A percentile compares a stretch with the other conserved stretches of the same genome.
Conservation (phyloP, 495 filamentous ascomycete species). For the Aspergillus homomorphus region DNA sequence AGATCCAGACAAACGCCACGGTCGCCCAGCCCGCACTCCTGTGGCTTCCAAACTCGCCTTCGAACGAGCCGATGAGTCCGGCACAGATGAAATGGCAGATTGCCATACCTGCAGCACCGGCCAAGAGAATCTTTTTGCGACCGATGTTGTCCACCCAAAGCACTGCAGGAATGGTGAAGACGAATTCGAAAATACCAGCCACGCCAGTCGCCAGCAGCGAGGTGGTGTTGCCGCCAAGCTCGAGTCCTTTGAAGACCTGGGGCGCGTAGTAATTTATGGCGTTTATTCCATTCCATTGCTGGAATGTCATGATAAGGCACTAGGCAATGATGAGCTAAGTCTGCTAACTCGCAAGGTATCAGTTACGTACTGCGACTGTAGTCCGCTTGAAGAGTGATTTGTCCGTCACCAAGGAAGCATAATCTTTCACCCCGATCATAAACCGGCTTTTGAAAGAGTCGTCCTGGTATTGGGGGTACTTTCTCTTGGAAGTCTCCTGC, state of each 20-base stretch:
- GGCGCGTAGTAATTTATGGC: constrained; percentile 58
- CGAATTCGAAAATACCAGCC: constrained; percentile 73
- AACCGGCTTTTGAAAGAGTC: constrained; percentile 42
- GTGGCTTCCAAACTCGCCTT: constrained; percentile 27
- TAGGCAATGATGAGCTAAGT: background rate
- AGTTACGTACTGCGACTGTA: constrained; percentile 31
- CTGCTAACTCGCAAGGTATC: background rate
- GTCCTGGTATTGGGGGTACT: constrained; percentile 54
- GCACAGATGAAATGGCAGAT: constrained; percentile 51
- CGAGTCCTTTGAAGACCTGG: constrained; percentile 37
- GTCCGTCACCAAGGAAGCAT: constrained; percentile 32
- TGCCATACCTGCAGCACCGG: constrained; percentile 70
- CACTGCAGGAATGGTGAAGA: constrained; percentile 66
- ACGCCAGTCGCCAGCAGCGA: constrained; percentile 69
- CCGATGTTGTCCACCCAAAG: constrained; percentile 73
- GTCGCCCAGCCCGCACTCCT: constrained; percentile 56
- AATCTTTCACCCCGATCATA: constrained; percentile 31
- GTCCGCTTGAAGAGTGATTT: constrained; percentile 38
- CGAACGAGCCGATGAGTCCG: constrained; percentile 37
- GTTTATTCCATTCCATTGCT: constrained; percentile 66
- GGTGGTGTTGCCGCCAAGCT: constrained; percentile 47
- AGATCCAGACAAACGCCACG: constrained; percentile 46
- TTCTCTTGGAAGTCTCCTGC: constrained; percentile 62
- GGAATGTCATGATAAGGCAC: constrained; percentile 43
- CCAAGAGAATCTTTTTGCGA: constrained; percentile 71